Evolutionary conservation across 345 rosid species (phyloP).

Genomic region (Xanthoceras sorbifolium): DNA sequence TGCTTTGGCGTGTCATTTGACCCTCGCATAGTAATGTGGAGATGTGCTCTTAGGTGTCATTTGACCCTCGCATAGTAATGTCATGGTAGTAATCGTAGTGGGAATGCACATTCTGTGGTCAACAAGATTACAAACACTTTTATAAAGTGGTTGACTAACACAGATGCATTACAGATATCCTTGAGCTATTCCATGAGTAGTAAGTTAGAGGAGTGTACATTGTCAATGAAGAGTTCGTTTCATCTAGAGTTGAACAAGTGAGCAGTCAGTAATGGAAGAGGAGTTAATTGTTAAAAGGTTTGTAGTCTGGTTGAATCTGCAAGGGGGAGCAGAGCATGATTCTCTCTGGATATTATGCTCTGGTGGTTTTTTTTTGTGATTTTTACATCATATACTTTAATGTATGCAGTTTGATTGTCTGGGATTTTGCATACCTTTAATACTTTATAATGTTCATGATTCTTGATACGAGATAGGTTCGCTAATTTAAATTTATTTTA

Average conservation of each 20-base stretch:
- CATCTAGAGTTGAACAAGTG: not conserved
- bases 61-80: not conserved
- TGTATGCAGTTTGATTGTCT: not conserved
- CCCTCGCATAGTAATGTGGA: not conserved
- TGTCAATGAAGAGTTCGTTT: not conserved
- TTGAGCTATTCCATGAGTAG: not conserved
- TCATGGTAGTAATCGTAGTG: not conserved
- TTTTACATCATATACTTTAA: not conserved
- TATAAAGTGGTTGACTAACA: not conserved
- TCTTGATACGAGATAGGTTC: not conserved
- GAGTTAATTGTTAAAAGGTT: not conserved
- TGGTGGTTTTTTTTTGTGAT: not conserved
- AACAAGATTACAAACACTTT: not conserved
- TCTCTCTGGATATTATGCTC: not conserved
- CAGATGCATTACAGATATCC: not conserved
- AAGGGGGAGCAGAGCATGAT: not conserved
- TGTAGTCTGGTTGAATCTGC: not conserved
- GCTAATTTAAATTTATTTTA: slow-evolving; percentile 14
- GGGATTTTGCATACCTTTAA: not conserved
- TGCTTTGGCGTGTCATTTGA: not conserved
- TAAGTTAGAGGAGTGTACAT: not conserved
- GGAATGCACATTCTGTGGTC: not conserved
- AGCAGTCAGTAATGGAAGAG: not conserved
- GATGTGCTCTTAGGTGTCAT: not conserved
- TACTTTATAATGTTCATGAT: slow-evolving; percentile 2